Conservation (phyloP, 768 basidiomycete species). For the Tulasnella sp. region DNA sequence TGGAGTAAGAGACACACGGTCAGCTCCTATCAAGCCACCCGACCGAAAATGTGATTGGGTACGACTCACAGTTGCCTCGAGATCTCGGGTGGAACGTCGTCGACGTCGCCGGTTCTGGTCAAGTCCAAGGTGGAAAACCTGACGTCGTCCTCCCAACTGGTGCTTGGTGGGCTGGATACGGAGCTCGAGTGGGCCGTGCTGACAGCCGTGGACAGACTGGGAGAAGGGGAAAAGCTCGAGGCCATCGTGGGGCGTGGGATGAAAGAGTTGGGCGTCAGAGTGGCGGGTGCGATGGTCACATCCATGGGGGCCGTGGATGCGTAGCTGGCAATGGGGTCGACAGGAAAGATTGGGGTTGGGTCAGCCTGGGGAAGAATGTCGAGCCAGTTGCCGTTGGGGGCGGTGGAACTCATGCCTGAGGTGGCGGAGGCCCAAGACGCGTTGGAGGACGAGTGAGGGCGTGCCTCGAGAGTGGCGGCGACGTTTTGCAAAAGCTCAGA, state of each 20-base stretch:
- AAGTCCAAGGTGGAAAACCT: slow-evolving; percentile 21
- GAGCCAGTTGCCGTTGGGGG: slow-evolving; percentile 21
- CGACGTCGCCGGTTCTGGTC: slow-evolving; percentile 23
- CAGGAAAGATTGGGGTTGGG: neutral
- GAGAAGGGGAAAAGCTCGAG: slow-evolving; percentile 14
- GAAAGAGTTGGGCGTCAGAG: slow-evolving; percentile 1
- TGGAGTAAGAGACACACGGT: slow-evolving; percentile 42
- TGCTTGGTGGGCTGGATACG: slow-evolving; percentile 25
- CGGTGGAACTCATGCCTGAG: neutral
- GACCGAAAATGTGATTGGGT: slow-evolving; percentile 29
- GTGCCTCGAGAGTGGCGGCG: slow-evolving; percentile 4
- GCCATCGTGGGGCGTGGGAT: neutral
- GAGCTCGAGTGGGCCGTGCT: slow-evolving; percentile 4
- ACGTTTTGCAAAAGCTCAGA: slow-evolving; percentile 20
- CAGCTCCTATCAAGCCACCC: neutral
- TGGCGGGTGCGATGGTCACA: neutral
- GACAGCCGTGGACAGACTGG: slow-evolving; percentile 7
- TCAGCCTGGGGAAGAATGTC: slow-evolving; percentile 12
- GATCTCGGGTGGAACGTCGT: slow-evolving; percentile 36
- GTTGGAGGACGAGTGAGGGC: slow-evolving; percentile 5
- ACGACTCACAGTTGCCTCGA: slow-evolving; percentile 37
- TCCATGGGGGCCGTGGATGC: neutral
- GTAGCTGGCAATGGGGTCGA: slow-evolving; percentile 14
- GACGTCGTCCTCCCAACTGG: slow-evolving; percentile 31
- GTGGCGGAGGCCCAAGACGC: slow-evolving; percentile 8